phyloP scores from a whole-genome alignment of 2,329 filamentous ascomycete species.

The Venturiaceae sp. region DNA sequence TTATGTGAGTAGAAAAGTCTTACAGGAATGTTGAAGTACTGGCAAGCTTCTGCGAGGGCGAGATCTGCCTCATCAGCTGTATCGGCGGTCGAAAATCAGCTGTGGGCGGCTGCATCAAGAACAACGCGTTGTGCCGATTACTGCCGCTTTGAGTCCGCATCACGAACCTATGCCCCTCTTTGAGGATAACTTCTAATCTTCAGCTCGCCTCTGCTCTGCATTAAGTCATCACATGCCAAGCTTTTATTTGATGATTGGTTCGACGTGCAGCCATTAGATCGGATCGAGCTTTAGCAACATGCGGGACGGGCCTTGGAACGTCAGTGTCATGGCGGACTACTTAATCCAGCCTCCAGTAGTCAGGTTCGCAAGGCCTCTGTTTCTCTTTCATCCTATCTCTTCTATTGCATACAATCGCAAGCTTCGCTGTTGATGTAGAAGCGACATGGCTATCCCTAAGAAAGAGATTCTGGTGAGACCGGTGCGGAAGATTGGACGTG shows the following conservation, averaged over 20 bases:
- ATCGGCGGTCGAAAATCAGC: too few relatives aligned
- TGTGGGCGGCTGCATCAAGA: too few relatives aligned
- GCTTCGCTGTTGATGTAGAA: background rate
- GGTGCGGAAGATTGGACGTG: background rate
- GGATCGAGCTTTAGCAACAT: background rate
- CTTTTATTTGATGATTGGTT: background rate
- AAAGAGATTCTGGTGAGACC: background rate
- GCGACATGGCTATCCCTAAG: background rate
- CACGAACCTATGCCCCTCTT: background rate
- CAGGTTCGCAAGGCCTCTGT: too few relatives aligned
- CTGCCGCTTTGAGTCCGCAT: background rate
- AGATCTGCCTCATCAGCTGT: too few relatives aligned
- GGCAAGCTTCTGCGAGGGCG: too few relatives aligned
- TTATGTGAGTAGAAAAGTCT: too few relatives aligned
- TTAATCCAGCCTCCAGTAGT: too few relatives aligned
- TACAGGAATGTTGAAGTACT: too few relatives aligned
- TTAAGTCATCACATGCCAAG: background rate
- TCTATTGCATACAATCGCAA: too few relatives aligned
- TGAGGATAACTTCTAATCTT: background rate
- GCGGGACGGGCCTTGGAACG: background rate
- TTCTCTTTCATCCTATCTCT: too few relatives aligned
- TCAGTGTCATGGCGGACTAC: background rate
- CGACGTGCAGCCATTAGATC: background rate
- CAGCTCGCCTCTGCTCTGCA: background rate
- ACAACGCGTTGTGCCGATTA: too few relatives aligned